Evolutionary conservation across 164 flowering plant species (phyloP).

Genomic region (Brasenia schreberi): DNA sequence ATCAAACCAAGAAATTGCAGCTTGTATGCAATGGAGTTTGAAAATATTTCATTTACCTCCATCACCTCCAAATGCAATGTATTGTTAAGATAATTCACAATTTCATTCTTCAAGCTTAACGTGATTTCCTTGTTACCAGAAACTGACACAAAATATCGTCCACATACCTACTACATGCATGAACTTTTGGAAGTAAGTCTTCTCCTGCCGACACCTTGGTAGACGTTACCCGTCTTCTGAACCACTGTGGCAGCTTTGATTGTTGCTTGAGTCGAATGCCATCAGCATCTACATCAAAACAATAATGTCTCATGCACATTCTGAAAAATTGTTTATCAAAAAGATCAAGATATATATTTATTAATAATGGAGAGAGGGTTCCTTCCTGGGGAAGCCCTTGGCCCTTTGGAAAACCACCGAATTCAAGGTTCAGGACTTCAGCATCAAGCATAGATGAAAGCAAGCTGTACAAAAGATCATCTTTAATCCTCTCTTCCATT

Average conservation of each 20-base stretch:
- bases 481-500: constrained; percentile 67
- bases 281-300: constrained; percentile 19
- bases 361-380: constrained; percentile 65
- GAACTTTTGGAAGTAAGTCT: constrained; percentile 26
- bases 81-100: constrained; percentile 29
- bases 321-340: constrained; percentile 59
- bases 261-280: constrained; percentile 13
- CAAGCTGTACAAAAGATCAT: constrained; percentile 30
- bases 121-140: constrained; percentile 59
- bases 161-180: constrained; percentile 77
- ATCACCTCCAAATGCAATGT: constrained; percentile 41
- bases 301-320: constrained; percentile 69
- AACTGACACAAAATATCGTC: constrained; percentile 73
- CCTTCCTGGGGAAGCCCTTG: constrained; percentile 99
- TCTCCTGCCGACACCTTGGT: constrained; percentile 7
- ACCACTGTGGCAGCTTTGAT: constrained; percentile 66
- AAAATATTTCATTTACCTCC: constrained; percentile 22
- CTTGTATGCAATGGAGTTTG: constrained; percentile 27
- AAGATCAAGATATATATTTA: constrained; percentile 72
- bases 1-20: constrained; percentile 51
- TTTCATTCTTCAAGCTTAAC: constrained; percentile 31
- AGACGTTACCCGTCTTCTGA: constrained; percentile 57
- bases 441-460: constrained; percentile 53
- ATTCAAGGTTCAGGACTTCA: constrained; percentile 67
- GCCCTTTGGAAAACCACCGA: constrained; percentile 88